Evolutionary conservation across 495 filamentous ascomycete species (phyloP).

Genomic region (Gamarada debralockiae): DNA sequence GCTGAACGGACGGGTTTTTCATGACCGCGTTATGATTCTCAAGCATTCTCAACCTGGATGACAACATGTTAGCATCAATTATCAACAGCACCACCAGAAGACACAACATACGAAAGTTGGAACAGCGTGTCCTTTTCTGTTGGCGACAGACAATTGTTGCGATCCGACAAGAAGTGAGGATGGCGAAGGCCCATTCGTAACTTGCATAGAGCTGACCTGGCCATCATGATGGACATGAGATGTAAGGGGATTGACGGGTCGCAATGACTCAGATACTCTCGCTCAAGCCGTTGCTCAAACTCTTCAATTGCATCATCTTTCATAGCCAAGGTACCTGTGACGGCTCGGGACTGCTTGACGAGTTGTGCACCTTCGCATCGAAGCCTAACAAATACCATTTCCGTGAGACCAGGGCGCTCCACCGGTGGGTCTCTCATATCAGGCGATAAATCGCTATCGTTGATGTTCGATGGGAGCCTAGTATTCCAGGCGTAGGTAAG

Average conservation of each 20-base stretch:
- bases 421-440: constrained; percentile 34
- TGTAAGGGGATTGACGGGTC: constrained; percentile 59
- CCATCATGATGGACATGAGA: constrained; percentile 44
- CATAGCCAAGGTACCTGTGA: constrained; percentile 32
- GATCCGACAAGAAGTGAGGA: constrained; percentile 32
- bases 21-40: constrained; percentile 36
- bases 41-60: constrained; percentile 26
- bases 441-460: constrained; percentile 38
- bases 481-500: constrained; percentile 59
- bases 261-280: constrained; percentile 50
- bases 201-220: constrained; percentile 35
- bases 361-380: constrained; percentile 44
- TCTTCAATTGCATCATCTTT: constrained; percentile 44
- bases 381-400: constrained; percentile 56
- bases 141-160: neutral
- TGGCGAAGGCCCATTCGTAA: constrained; percentile 35
- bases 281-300: constrained; percentile 35
- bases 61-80: neutral
- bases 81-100: neutral
- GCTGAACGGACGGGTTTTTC: constrained; percentile 46
- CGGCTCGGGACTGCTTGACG: constrained; percentile 29
- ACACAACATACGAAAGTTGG: constrained; percentile 28
- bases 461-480: constrained; percentile 37
- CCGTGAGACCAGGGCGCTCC: constrained; percentile 45
- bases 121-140: constrained; percentile 40